Evolutionary conservation across 768 basidiomycete species (phyloP), one percentile per base, ranked within the genome.

Genomic region (Suillus bovinus): DNA sequence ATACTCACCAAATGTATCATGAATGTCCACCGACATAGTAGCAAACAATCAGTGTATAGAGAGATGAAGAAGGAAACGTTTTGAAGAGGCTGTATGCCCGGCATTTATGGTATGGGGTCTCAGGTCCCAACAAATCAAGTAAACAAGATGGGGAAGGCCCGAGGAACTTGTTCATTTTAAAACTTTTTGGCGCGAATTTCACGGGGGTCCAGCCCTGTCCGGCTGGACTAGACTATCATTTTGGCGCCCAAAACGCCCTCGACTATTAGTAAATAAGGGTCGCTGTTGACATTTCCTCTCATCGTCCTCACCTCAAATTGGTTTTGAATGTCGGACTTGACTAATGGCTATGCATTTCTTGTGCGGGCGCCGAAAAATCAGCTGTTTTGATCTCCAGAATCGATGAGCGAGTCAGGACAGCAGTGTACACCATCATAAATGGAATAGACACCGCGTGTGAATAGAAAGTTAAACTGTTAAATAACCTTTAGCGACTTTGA

Each of bases 1-100:
- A 58, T 1, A 46, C 47, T 14, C 49, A 65, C 55, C 61, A 41
- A 61, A 61, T 17, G 59, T 61, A 61, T 68, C 41, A 6, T 29
- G 38, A 13, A 64, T 64, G 10, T 64, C 22, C 13, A 22, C 29
- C 22, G 5, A 17, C 60, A 63, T 63, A 34, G 9, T 63, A 34
- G 9, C 39, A 36, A 24, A 31, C 33, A 27, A 36, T 38, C 34
- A 38, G 24, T 24, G 36, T 10, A 55, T 9, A 34, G 24, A 38
- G 53, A 34, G 54, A 52, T 33, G 50, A 52, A 13, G 20, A 33
- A n/a, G 11, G n/a, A 52, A 33, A 52, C 50, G 50, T 52, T 55
- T 24, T 13, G 16, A 38, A 4, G 16, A 27, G 54, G 54, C 16
- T 27, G 54, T 55, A 24, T 17, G 20, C 36, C 7, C 24, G 34